These are phyloP conservation scores for Kodamaea neixiangensis DNA, from an alignment of 805 yeast genomes.

Conservation along the genomic window DNA sequence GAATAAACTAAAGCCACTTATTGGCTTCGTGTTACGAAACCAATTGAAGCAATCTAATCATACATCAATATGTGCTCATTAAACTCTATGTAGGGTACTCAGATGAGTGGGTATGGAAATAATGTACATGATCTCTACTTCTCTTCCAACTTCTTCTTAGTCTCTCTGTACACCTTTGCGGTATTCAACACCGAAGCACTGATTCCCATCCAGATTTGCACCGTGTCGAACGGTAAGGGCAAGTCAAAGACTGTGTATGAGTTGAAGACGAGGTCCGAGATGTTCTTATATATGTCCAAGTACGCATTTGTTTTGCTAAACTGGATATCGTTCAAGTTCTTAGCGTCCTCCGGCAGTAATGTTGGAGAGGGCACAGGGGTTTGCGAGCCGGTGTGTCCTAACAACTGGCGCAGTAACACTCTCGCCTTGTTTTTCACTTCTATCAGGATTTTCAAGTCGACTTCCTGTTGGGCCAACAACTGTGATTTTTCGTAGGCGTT, in stretches of 20 bases:
- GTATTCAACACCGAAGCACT: slow-evolving; percentile 41
- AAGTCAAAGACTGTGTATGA: slow-evolving; percentile 42
- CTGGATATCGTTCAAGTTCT: slow-evolving; percentile 31
- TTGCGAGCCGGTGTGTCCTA: slow-evolving; percentile 24
- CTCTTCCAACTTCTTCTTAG: slow-evolving; percentile 28
- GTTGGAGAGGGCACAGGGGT: slow-evolving; percentile 16
- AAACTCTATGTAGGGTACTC: not conserved
- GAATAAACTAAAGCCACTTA: too few relatives aligned
- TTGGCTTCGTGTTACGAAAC: too few relatives aligned
- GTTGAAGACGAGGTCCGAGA: slow-evolving; percentile 43
- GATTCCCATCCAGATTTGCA: slow-evolving; percentile 49
- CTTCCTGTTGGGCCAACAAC: slow-evolving; percentile 47
- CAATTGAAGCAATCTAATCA: too few relatives aligned
- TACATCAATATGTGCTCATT: not conserved
- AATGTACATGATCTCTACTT: slow-evolving; percentile 1
- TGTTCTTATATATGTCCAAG: slow-evolving; percentile 40
- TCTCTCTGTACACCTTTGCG: slow-evolving; percentile 41
- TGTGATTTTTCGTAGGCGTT: slow-evolving; percentile 48
- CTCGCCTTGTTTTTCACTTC: slow-evolving; percentile 62
- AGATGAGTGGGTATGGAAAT: not conserved
- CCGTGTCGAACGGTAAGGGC: slow-evolving; percentile 38
- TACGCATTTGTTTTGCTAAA: slow-evolving; percentile 39
- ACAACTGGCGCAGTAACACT: slow-evolving; percentile 41
- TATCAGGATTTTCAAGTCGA: slow-evolving; percentile 55
- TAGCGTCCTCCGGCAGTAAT: slow-evolving; percentile 24